phyloP scores from a whole-genome alignment of 306 rosid genomes.

The Fagus sylvatica region DNA sequence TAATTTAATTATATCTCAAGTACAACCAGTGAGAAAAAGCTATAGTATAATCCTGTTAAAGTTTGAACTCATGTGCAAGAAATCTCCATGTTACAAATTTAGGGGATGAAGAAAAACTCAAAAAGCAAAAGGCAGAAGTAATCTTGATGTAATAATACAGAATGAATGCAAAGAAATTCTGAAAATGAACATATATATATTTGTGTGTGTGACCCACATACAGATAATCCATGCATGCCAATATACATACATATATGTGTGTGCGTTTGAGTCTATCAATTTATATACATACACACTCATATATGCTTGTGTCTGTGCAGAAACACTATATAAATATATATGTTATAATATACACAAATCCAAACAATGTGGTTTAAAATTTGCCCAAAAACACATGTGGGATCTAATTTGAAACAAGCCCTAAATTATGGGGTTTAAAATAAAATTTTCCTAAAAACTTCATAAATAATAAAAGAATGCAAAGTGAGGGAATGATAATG shows the following conservation, averaged over 20 bases:
- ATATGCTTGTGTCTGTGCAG: too few species aligned
- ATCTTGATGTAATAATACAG: background rate
- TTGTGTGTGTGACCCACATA: background rate
- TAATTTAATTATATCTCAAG: conserved; percentile 18
- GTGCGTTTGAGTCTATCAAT: too few species aligned
- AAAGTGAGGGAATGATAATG: background rate
- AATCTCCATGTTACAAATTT: background rate
- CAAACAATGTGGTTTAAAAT: too few species aligned
- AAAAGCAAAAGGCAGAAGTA: background rate
- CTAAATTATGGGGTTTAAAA: too few species aligned
- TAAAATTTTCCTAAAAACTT: background rate
- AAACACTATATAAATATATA: too few species aligned
- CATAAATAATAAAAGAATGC: background rate
- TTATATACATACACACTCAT: too few species aligned
- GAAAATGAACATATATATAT: too few species aligned
- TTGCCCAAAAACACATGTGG: too few species aligned
- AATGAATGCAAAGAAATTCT: background rate
- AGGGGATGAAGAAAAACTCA: background rate
- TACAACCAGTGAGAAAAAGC: conserved; percentile 5
- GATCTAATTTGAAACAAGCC: too few species aligned
- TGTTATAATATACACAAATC: too few species aligned
- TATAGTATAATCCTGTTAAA: background rate
- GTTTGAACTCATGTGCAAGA: conserved; percentile 7
- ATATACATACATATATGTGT: too few species aligned
- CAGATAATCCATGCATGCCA: too few species aligned